These are phyloP conservation scores for Crithidia sp. DNA, from an alignment of 208 protist species.

Conservation along the genomic window DNA sequence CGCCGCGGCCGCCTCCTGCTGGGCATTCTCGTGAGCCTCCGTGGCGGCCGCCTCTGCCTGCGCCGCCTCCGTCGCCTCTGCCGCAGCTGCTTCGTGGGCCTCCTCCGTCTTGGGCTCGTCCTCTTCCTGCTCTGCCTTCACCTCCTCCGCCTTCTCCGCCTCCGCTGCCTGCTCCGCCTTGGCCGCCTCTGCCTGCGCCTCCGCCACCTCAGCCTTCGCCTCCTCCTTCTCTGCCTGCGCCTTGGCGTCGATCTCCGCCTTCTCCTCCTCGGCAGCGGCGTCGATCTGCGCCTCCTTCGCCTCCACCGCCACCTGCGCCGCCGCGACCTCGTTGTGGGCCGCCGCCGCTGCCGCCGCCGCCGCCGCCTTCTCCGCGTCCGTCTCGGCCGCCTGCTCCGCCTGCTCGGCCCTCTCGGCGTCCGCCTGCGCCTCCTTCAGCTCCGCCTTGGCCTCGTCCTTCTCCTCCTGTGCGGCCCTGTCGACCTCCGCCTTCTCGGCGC, in stretches of 20 bases:
- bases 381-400: not conserved
- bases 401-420: not conserved
- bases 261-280: not conserved
- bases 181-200: not conserved
- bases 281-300: not conserved
- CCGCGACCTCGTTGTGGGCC: not conserved
- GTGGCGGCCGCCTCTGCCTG: not conserved
- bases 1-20: not conserved
- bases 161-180: constrained; percentile 8
- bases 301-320: not conserved
- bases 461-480: not conserved
- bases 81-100: not conserved
- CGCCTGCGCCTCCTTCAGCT: not conserved
- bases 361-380: not conserved
- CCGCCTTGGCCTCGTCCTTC: not conserved
- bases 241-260: not conserved
- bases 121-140: not conserved
- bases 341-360: too few species aligned
- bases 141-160: not conserved
- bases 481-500: not conserved
- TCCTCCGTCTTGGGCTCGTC: not conserved
- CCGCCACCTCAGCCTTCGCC: not conserved
- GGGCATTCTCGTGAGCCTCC: not conserved
- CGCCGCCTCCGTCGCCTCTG: not conserved
- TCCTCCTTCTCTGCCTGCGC: constrained; percentile 1